These are phyloP conservation scores for Lichtheimia hyalospora DNA, from an alignment of 371 early-diverging fungal species.

Conservation along the genomic window DNA sequence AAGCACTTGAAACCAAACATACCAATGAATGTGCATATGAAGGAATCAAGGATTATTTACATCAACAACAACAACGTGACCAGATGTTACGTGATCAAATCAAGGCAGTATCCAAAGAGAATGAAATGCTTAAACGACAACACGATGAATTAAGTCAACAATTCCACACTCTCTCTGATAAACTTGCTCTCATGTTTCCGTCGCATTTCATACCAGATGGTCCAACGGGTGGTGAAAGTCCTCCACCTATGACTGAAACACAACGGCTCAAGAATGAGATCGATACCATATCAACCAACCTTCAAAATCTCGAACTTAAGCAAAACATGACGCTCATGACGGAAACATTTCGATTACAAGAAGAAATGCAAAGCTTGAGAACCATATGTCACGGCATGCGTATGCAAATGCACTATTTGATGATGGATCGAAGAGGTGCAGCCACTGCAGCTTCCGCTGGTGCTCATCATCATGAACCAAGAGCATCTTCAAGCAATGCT, in stretches of 20 bases:
- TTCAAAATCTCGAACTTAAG: slow-evolving; percentile 63
- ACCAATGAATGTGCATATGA: slow-evolving; percentile 58
- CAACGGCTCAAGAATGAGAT: slow-evolving; percentile 59
- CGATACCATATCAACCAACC: slow-evolving; percentile 55
- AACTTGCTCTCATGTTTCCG: slow-evolving; percentile 41
- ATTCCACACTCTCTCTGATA: slow-evolving; percentile 40
- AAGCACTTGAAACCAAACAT: slow-evolving; percentile 39
- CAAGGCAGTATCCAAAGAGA: slow-evolving; percentile 36
- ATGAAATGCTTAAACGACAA: slow-evolving; percentile 44
- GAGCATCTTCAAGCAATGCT: slow-evolving; percentile 15
- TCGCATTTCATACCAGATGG: slow-evolving; percentile 29
- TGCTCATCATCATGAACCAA: not conserved
- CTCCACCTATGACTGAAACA: slow-evolving; percentile 43
- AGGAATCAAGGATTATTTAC: slow-evolving; percentile 57
- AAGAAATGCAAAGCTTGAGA: slow-evolving; percentile 66
- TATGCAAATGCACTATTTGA: slow-evolving; percentile 70
- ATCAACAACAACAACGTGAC: slow-evolving; percentile 45
- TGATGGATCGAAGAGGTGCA: slow-evolving; percentile 52
- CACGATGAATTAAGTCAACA: slow-evolving; percentile 43
- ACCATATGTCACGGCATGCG: slow-evolving; percentile 65
- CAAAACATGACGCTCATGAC: slow-evolving; percentile 73
- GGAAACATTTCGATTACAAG: slow-evolving; percentile 67
- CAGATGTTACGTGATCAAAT: slow-evolving; percentile 50
- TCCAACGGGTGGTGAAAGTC: slow-evolving; percentile 8
- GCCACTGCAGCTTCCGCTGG: slow-evolving; percentile 5